A percentile compares a stretch with the other conserved stretches of the same genome.
Conservation (phyloP, 306 rosid genomes). For the Medicago truncatula region MtrunA17r5.0-ANR NC_053046.1:35709501-35710000, state of each 20-base stretch:
- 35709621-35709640: constrained; percentile 99
- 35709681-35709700: constrained; percentile 84
- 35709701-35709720: constrained; percentile 77
- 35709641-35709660: constrained; percentile 85
- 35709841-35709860: constrained; percentile 91
- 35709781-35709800: constrained; percentile 95
- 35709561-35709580: constrained; percentile 71
- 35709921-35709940: constrained; percentile 97
- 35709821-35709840: constrained; percentile 88
- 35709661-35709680: constrained; percentile 94
- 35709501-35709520: constrained; percentile 57
- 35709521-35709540: constrained; percentile 80
- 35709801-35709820: constrained; percentile 95
- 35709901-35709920: constrained; percentile 95
- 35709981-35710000: constrained; percentile 93
- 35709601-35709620: constrained; percentile 97
- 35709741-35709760: constrained; percentile 75
- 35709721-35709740: constrained; percentile 86
- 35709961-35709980: constrained; percentile 92
- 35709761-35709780: constrained; percentile 93
- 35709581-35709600: constrained; percentile 95
- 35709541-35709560: constrained; percentile 55
- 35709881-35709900: constrained; percentile 87
- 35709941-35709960: constrained; percentile 98
- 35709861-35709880: constrained; percentile 79